A percentile compares a stretch with the other conserved stretches of the same genome.
These are phyloP conservation scores for Coemansia sp. DNA, from an alignment of 192 early-diverging fungal species.

Conservation along the genomic window DNA sequence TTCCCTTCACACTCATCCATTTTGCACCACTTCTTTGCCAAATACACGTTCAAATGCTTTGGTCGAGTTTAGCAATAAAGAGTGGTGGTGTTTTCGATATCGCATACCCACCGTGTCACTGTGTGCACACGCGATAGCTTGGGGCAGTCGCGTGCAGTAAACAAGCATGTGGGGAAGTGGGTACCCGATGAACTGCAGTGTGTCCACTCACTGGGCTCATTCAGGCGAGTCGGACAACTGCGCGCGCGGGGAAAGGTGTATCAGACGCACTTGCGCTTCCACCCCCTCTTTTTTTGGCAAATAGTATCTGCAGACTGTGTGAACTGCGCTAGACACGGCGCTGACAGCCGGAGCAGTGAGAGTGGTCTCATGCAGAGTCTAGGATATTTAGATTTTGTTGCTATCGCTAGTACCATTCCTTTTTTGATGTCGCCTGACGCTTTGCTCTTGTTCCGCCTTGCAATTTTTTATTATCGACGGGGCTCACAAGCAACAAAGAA, in stretches of 20 bases:
- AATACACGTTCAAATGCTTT: neutral
- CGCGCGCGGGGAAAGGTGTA: neutral
- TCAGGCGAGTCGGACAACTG: neutral
- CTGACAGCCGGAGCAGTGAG: neutral
- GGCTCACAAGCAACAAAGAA: neutral
- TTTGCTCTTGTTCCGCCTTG: neutral
- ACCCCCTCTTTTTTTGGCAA: neutral
- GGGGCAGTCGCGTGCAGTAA: neutral
- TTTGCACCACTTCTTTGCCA: neutral
- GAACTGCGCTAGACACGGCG: neutral
- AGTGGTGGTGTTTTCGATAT: neutral
- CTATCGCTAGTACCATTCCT: no score
- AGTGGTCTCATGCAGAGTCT: neutral
- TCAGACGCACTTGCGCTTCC: neutral
- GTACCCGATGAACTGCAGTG: constrained; percentile 6
- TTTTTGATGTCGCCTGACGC: neutral
- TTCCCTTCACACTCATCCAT: neutral
- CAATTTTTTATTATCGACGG: neutral
- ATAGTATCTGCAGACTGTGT: neutral
- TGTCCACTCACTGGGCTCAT: neutral
- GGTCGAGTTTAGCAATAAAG: neutral
- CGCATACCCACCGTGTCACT: neutral
- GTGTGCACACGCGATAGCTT: neutral
- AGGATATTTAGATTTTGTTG: neutral
- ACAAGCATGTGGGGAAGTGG: neutral